Base-by-base conservation (phyloP, 179 eudicot genomes). In the Beta lomatogona region DNA sequence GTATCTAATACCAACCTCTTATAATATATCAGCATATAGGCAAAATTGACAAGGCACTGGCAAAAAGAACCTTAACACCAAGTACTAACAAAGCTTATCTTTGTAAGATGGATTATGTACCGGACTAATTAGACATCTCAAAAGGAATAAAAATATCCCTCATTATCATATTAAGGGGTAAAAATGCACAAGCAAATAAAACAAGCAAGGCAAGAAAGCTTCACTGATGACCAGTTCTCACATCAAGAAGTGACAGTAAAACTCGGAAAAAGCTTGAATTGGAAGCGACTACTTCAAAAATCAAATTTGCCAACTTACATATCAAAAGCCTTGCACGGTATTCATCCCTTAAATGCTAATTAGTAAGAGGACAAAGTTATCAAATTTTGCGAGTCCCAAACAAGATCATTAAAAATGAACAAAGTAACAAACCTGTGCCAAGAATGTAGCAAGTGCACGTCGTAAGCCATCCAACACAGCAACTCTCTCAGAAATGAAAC, bases 351-450 rank as follows among this genome's bases (percentile, higher is more conserved):
- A 45, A 50, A 65, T 55, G 52, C 64, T 65, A 36, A 55, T 59
- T 21, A 58, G 18, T 45, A 69, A 60, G 45, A 9, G 22, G 14
- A 25, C 0, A 53, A 13, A 79, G 16, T 52, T 2, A 48, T 19
- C 45, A 67, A 58, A 72, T n/a, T 63, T 55, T 54, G 48, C 1
- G 48, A 61, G 14, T 11, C 2, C 25, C 22, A 69, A 3, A 57
- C 21, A 67, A 54, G 60, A 31, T 19, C 59, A 55, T 55, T 31
- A 31, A 71, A 60, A 13, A 53, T 61, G 58, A 71, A 69, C 81
- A n/a, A n/a, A n/a, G n/a, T n/a, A n/a, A n/a, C n/a, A 84, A 71
- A 94, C 98, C 98, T 96, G 89, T 21, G 98, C 93, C 93, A 96
- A 81, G 89, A 96, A 94, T 68, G 87, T 87, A 74, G 99, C 96